phyloP scores from a whole-genome alignment of 805 yeast genomes.

The Pichia pseudocactophila region DNA sequence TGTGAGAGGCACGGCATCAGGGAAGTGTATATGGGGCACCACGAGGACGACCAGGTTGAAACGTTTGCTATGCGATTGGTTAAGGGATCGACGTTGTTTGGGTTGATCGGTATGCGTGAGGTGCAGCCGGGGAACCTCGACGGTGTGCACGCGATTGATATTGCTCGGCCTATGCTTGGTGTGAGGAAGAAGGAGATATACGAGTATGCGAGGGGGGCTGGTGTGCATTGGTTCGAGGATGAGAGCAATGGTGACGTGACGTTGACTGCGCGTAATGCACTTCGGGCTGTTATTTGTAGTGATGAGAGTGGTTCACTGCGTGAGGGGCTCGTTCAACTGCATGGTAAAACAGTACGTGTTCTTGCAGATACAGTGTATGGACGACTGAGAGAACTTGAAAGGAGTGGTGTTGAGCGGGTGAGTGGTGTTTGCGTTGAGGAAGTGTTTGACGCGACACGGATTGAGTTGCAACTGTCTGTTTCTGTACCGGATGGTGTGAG shows the following conservation, averaged over 20 bases:
- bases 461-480: constrained; percentile 13
- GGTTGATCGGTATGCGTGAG: constrained; percentile 45
- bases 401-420: constrained; percentile 10
- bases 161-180: constrained; percentile 46
- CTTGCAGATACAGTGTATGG: constrained; percentile 16
- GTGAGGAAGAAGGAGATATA: constrained; percentile 37
- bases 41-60: constrained; percentile 63
- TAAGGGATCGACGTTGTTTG: constrained; percentile 40
- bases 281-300: constrained; percentile 30
- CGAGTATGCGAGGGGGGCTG: constrained; percentile 33
- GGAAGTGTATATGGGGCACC: constrained; percentile 56
- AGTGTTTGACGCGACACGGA: constrained; percentile 7
- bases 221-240: constrained; percentile 63
- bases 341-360: constrained; percentile 10
- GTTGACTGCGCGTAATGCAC: constrained; percentile 50
- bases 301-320: constrained; percentile 11
- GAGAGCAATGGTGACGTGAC: constrained; percentile 45
- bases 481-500: neutral
- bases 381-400: constrained; percentile 7
- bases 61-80: constrained; percentile 51
- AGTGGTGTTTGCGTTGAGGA: constrained; percentile 2
- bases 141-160: neutral
- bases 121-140: neutral
- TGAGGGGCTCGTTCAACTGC: constrained; percentile 8
- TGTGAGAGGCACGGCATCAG: constrained; percentile 31